phyloP scores from a whole-genome alignment of 257 asterid species.

The Lycium ferocissimum region DNA sequence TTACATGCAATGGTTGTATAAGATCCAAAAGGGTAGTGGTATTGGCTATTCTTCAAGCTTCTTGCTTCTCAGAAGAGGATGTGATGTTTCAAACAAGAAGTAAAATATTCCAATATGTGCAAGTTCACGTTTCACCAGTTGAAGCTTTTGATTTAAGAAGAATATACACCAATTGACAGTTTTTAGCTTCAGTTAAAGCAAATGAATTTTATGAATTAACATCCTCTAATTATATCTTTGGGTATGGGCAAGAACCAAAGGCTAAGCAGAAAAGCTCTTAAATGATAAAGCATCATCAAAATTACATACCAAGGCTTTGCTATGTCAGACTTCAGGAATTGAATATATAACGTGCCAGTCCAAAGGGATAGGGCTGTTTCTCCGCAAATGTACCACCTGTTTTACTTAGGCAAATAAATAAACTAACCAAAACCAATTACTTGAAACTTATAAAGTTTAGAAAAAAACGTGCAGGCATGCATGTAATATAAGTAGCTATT shows the following conservation, averaged over 20 bases:
- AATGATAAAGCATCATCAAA: background rate
- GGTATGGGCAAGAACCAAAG: conserved; percentile 9
- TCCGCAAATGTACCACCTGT: conserved; percentile 95
- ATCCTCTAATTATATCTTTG: background rate
- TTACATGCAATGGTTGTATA: background rate
- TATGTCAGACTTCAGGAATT: conserved; percentile 70
- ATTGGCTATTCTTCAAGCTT: background rate
- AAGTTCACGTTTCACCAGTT: background rate
- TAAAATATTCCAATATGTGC: background rate
- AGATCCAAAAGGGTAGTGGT: background rate
- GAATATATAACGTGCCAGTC: conserved; percentile 79
- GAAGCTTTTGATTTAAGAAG: background rate
- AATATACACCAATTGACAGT: background rate
- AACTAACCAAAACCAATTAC: background rate
- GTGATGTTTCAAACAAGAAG: background rate
- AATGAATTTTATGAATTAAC: background rate
- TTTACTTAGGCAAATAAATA: conserved; percentile 25
- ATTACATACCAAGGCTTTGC: conserved; percentile 80
- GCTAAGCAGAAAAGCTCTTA: conserved; percentile 15
- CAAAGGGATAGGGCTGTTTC: conserved; percentile 87
- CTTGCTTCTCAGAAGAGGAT: background rate
- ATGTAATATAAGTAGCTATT: background rate
- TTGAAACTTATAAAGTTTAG: background rate
- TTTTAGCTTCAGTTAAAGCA: conserved; percentile 4
- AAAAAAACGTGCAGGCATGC: background rate